Evolutionary conservation across 345 rosid genomes (phyloP).

Genomic region (Hevea brasiliensis): DNA sequence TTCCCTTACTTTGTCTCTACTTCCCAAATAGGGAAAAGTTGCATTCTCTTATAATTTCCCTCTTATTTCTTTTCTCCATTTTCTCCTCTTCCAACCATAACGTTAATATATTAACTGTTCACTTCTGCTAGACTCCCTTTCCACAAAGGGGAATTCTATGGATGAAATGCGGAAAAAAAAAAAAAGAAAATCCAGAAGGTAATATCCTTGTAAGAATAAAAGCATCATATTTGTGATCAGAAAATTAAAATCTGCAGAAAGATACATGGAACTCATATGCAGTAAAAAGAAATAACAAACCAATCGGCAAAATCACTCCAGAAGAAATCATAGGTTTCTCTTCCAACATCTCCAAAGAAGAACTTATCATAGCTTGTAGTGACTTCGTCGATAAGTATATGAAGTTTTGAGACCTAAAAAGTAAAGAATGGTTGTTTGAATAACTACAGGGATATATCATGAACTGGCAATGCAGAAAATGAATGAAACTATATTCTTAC

Average conservation of each 20-base stretch:
- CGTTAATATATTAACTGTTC: neutral
- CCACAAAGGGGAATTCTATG: neutral
- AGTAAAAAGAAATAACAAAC: constrained; percentile 37
- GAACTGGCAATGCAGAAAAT: constrained; percentile 1
- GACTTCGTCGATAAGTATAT: constrained; percentile 72
- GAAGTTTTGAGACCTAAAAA: constrained; percentile 86
- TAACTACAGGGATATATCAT: neutral
- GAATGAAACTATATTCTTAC: constrained; percentile 41
- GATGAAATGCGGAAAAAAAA: neutral
- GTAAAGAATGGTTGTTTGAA: neutral
- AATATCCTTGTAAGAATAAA: neutral
- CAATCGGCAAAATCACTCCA: constrained; percentile 99
- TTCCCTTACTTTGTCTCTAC: neutral
- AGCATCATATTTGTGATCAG: neutral
- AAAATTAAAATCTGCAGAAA: neutral
- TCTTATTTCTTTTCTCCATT: neutral
- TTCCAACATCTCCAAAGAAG: constrained; percentile 90
- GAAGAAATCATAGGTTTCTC: constrained; percentile 92
- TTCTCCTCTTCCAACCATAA: neutral
- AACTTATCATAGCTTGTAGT: constrained; percentile 82
- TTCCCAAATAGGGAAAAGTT: neutral
- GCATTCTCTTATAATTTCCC: neutral
- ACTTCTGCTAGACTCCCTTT: too few relatives aligned
- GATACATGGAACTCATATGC: neutral
- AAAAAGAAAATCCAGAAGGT: neutral